Base-by-base conservation (phyloP, 2,329 filamentous ascomycete species). In the Sporothrix schenckii region DNA sequence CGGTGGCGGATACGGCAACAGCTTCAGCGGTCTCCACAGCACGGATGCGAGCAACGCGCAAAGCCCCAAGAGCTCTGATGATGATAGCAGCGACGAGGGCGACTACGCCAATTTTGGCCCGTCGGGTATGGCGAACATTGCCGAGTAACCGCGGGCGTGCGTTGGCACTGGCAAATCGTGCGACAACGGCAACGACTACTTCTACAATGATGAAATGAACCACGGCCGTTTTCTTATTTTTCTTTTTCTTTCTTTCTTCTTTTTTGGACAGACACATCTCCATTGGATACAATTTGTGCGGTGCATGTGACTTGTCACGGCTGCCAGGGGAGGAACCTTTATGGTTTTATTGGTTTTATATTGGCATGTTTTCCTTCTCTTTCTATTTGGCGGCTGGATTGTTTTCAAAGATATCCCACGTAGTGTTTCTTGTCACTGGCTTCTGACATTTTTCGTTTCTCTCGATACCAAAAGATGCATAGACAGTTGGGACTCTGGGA, bases 71-170 rank as follows among this genome's bases (percentile, higher is more conserved):
- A 84, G 81, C 67, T 80, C 80, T 3, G 27, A 30, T 44, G 83
- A 81, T 49, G 81, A 80, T 24, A 86, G 82, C 73, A 87, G 84
- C 70, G 86, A 87, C 67, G 86, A 88, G 60, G 84, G 83, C 13
- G 84, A 86, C 79, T 86, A 87, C 72, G 84, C 86, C 7, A 80
- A 77, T 16, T 78, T 77, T 58, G 74, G 73, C 34, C 73, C 75
- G 24, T 74, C 77, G 49, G 75, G 75, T 0, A 78, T 78, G 76
- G 76, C 76, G 3, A 74, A 76, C 10, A 70, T 78, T 68, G 74
- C 70, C 0, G 72, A 74, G 58, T 73, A 65, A 68, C 2, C 7
- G 0, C 11, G 4, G 24, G 16, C 16, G 9, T 9, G 47, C n/a
- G 10, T 13, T 34, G 44, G 14, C 49, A 6, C 30, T 9, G 19